phyloP scores from a whole-genome alignment of 2,329 filamentous ascomycete species.

The Fusarium austroafricanum region DNA sequence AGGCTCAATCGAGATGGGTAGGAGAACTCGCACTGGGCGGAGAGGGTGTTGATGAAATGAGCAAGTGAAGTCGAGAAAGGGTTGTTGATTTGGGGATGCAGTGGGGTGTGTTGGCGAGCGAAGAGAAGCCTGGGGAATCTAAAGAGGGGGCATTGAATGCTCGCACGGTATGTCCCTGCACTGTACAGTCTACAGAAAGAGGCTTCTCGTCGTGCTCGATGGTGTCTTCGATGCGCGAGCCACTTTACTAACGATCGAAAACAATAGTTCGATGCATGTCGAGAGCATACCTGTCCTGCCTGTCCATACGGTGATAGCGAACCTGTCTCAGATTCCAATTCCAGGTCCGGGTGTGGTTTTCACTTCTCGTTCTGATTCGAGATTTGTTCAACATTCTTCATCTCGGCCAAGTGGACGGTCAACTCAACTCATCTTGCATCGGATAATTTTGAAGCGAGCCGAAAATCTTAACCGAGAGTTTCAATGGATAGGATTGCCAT shows the following conservation, averaged over 20 bases:
- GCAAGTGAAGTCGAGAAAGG: not conserved
- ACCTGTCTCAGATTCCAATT: slow-evolving; percentile 29
- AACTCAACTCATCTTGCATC: slow-evolving; percentile 34
- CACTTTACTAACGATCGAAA: slow-evolving; percentile 18
- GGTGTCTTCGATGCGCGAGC: slow-evolving; percentile 24
- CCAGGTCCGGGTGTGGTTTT: slow-evolving; percentile 8
- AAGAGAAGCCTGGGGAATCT: slow-evolving; percentile 25
- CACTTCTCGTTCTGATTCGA: slow-evolving; percentile 18
- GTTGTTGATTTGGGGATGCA: slow-evolving; percentile 6
- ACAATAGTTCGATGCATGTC: slow-evolving; percentile 34
- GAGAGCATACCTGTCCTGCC: slow-evolving; percentile 9
- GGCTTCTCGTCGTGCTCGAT: slow-evolving; percentile 9
- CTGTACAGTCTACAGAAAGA: not conserved
- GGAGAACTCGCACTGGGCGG: slow-evolving; percentile 42
- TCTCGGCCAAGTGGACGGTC: not conserved
- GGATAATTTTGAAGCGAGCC: slow-evolving; percentile 29
- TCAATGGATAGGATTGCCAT: not conserved
- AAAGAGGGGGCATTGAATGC: slow-evolving; percentile 22
- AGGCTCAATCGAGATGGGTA: slow-evolving; percentile 37
- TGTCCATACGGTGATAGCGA: slow-evolving; percentile 11
- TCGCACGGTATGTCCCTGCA: slow-evolving; percentile 6
- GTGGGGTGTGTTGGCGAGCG: not conserved
- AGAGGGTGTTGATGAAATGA: slow-evolving; percentile 33
- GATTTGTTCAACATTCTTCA: slow-evolving; percentile 5
- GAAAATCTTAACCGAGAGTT: slow-evolving; percentile 24